These are phyloP conservation scores for Tolypocladium tundrense DNA, from an alignment of 2,329 filamentous ascomycete species.

Conservation along the genomic window DNA sequence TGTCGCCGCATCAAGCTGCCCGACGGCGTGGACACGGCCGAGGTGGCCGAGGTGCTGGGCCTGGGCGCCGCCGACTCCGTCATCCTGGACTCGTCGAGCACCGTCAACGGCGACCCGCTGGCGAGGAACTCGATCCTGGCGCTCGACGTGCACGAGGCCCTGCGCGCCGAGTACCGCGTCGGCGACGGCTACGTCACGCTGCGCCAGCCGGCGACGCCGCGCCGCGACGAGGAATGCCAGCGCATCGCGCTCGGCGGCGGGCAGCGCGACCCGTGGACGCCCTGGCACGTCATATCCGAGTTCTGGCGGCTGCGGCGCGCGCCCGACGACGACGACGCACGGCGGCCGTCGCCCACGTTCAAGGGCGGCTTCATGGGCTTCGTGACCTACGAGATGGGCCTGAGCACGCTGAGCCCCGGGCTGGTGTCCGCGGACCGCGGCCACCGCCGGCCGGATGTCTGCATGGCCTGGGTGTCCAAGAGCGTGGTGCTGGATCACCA, in stretches of 20 bases:
- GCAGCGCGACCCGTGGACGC: conserved; percentile 19
- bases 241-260: conserved; percentile 10
- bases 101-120: conserved; percentile 29
- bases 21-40: conserved; percentile 35
- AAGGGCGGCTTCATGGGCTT: conserved; percentile 79
- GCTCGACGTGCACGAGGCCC: conserved; percentile 45
- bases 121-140: conserved; percentile 64
- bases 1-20: conserved; percentile 33
- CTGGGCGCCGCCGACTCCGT: conserved; percentile 34
- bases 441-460: conserved; percentile 55
- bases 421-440: conserved; percentile 15
- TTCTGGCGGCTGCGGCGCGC: conserved; percentile 25
- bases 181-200: conserved; percentile 29
- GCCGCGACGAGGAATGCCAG: conserved; percentile 15
- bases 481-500: conserved; percentile 71
- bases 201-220: conserved; percentile 11
- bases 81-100: conserved; percentile 51
- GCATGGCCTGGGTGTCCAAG: conserved; percentile 64
- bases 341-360: conserved; percentile 41
- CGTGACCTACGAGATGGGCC: conserved; percentile 73
- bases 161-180: conserved; percentile 47
- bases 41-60: conserved; percentile 43
- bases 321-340: conserved; percentile 1
- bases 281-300: conserved; percentile 42
- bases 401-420: conserved; percentile 29